Evolutionary conservation across 768 basidiomycete genomes (phyloP), one percentile per base, ranked within the genome.

Genomic region (Mycena maculata): DNA sequence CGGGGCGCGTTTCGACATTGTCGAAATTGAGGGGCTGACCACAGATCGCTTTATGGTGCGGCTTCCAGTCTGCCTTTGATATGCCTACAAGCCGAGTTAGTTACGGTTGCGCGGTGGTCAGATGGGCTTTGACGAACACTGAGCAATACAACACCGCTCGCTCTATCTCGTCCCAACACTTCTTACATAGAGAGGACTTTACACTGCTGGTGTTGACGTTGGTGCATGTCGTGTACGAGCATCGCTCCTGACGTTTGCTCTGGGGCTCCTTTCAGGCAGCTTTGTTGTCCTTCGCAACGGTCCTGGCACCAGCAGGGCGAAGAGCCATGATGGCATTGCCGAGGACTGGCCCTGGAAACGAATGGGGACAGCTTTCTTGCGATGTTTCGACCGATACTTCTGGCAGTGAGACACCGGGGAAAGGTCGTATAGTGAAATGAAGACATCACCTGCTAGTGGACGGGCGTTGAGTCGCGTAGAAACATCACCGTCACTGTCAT

Each of bases 21-120:
- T 73, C 67, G 53, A 69, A 64, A 20, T 4, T 69, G 58, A 73
- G 50, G 2, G 60, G 47, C 49, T 69, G 66, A 2, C 72, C 72
- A 47, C 72, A 73, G n/a, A 69, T 71, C 10, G 60, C 30, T 39
- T 71, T 71, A 33, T 73, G 72, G 11, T 57, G 22, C 1, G 15
- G 9, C 33, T 71, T 69, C 72, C 72, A 73, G 41, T 73, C 68
- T 18, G 56, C 60, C 13, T 27, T 68, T 50, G 30, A 68, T 69
- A n/a, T 61, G n/a, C n/a, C 61, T 73, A 28, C 11, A 31, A 48
- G 3, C 22, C 4, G 11, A 15, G 30, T 47, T 22, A 48, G 45
- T 2, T 15, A 31, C 8, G 4, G 18, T 36, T 9, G 5, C 31
- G 30, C n/a, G 18, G 36, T 38, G 36, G 36, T 38, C 3, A 36